These are phyloP conservation scores for Rhizopogon roseolus DNA, from an alignment of 768 basidiomycete genomes.

Conservation along the genomic window DNA sequence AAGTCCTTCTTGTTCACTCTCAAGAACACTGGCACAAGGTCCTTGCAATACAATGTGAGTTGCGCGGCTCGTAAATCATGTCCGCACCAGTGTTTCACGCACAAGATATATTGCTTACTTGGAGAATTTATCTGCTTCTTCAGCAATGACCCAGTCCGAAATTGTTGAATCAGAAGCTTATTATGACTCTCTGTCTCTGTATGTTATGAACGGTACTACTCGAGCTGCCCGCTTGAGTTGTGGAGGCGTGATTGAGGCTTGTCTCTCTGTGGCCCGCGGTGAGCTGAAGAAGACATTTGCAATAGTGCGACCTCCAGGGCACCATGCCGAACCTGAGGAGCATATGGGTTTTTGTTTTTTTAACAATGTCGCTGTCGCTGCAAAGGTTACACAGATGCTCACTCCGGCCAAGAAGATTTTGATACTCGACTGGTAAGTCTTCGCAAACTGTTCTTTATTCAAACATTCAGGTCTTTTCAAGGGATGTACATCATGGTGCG, in stretches of 20 bases:
- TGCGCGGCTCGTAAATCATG: background rate
- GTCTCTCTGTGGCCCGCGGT: conserved; percentile 77
- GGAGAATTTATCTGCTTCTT: conserved; percentile 4
- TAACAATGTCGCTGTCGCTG: conserved; percentile 95
- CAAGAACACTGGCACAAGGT: conserved; percentile 93
- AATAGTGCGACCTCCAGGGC: conserved; percentile 94
- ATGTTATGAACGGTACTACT: conserved; percentile 83
- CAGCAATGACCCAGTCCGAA: conserved; percentile 74
- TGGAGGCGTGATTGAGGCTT: conserved; percentile 91
- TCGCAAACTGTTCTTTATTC: conserved; percentile 2
- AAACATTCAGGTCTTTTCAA: conserved; percentile 26
- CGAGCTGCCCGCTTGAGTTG: conserved; percentile 84
- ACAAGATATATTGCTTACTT: conserved; percentile 4
- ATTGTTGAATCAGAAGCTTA: conserved; percentile 72
- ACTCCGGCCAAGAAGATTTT: conserved; percentile 75
- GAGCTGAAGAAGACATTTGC: conserved; percentile 86
- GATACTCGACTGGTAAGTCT: conserved; percentile 89
- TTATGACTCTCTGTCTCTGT: conserved; percentile 90
- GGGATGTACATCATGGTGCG: conserved; percentile 94
- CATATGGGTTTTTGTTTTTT: conserved; percentile 99
- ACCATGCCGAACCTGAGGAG: conserved; percentile 97
- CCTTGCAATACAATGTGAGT: conserved; percentile 72
- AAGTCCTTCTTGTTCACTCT: conserved; percentile 86
- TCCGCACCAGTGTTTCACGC: conserved; percentile 12
- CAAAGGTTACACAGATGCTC: conserved; percentile 69